Evolutionary conservation across 139 green algal genomes (phyloP).

Genomic region (Zygnema circumcarinatum): DNA sequence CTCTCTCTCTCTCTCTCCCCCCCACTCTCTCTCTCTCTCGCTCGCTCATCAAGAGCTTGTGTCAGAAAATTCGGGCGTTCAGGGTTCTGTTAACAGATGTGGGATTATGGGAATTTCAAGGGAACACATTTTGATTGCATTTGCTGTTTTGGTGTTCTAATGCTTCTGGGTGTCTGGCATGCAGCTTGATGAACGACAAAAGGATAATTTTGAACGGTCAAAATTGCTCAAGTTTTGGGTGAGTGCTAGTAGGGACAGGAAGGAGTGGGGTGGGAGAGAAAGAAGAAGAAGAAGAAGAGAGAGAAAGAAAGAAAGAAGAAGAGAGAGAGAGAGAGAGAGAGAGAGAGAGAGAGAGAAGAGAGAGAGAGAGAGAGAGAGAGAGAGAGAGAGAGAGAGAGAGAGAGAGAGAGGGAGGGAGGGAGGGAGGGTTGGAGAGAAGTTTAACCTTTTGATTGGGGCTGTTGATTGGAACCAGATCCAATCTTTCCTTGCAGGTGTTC

Average conservation of each 20-base stretch:
- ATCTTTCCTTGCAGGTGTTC: conserved; percentile 21
- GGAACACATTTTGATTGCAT: no score
- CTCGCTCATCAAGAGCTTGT: background rate
- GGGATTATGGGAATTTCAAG: background rate
- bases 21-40: conserved; percentile 23
- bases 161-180: background rate
- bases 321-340: background rate
- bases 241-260: background rate
- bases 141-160: conserved; percentile 8
- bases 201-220: conserved; percentile 22
- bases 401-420: background rate
- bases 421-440: background rate
- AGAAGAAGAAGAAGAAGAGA: background rate
- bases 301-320: background rate
- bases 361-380: background rate
- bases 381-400: background rate
- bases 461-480: background rate
- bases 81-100: background rate
- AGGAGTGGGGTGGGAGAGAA: background rate
- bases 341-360: background rate
- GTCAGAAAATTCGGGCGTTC: background rate
- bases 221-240: conserved; percentile 47
- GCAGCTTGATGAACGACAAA: background rate
- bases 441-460: background rate
- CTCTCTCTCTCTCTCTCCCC: background rate